A percentile compares a stretch with the other conserved stretches of the same genome.
Evolutionary conservation across 2,329 filamentous ascomycete genomes (phyloP).

Genomic region (Botrytis galanthina): DNA sequence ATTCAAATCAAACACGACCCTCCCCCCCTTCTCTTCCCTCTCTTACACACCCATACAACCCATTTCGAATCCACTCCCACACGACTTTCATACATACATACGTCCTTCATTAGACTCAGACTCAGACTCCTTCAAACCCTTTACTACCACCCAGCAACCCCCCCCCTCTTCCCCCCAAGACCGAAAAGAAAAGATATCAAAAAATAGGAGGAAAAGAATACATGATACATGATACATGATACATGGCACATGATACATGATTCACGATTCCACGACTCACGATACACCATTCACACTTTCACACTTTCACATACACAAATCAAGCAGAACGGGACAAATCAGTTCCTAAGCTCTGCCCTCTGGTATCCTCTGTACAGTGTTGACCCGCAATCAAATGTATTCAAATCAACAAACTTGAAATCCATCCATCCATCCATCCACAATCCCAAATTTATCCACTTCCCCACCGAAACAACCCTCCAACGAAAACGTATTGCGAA

Average conservation of each 20-base stretch:
- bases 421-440: not conserved
- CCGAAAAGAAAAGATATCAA: not conserved
- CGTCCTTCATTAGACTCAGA: not conserved
- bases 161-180: not conserved
- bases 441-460: constrained; percentile 5
- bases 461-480: constrained; percentile 14
- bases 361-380: not conserved
- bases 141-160: not conserved
- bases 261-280: not conserved
- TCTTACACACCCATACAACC: constrained; percentile 8
- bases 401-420: constrained; percentile 3
- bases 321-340: not conserved
- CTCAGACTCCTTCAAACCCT: not conserved
- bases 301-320: not conserved
- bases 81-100: constrained; percentile 4
- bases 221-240: not conserved
- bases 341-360: not conserved
- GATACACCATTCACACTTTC: not conserved
- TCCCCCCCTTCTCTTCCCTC: not conserved
- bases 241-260: not conserved
- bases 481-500: constrained; percentile 16
- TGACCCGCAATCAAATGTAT: constrained; percentile 13
- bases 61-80: constrained; percentile 5
- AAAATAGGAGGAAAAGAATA: not conserved
- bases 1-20: constrained; percentile 16